phyloP scores from a whole-genome alignment of 257 asterid species.

The Nicotiana paniculata region DNA sequence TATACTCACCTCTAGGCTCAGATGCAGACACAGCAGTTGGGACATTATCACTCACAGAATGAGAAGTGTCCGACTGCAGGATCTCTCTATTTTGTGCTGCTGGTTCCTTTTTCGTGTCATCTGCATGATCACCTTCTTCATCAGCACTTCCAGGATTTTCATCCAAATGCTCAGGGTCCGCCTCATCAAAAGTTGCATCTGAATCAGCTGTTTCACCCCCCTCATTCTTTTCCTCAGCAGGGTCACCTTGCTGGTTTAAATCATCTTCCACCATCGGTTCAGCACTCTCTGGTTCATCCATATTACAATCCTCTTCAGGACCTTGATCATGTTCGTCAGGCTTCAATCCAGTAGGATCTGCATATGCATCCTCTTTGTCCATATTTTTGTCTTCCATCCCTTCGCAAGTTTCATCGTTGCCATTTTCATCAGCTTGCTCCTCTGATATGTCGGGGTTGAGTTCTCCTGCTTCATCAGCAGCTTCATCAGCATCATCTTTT shows the following conservation, averaged over 20 bases:
- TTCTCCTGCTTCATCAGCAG: conserved; percentile 37
- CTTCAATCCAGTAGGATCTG: conserved; percentile 63
- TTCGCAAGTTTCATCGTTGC: conserved; percentile 34
- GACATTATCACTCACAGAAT: conserved; percentile 21
- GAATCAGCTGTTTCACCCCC: conserved; percentile 26
- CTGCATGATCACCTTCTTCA: conserved; percentile 37
- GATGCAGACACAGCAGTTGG: conserved; percentile 38
- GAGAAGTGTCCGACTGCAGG: conserved; percentile 28
- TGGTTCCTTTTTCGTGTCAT: conserved; percentile 32
- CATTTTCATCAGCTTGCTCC: conserved; percentile 36
- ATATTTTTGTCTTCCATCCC: conserved; percentile 53
- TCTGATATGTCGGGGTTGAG: conserved; percentile 31
- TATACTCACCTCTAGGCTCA: conserved; percentile 29
- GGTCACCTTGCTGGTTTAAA: conserved; percentile 33
- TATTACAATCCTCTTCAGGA: conserved; percentile 34
- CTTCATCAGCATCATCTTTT: conserved; percentile 46
- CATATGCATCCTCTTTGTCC: conserved; percentile 54
- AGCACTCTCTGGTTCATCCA: conserved; percentile 35
- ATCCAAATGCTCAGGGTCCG: conserved; percentile 29
- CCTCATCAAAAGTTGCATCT: conserved; percentile 41
- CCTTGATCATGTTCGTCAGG: conserved; percentile 42
- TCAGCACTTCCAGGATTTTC: conserved; percentile 37
- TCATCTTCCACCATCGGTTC: conserved; percentile 59
- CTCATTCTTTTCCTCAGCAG: conserved; percentile 29
- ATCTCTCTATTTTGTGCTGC: conserved; percentile 28